These are phyloP conservation scores for Elasticomyces elasticus DNA, from an alignment of 495 filamentous ascomycete species.

Conservation along the genomic window DNA sequence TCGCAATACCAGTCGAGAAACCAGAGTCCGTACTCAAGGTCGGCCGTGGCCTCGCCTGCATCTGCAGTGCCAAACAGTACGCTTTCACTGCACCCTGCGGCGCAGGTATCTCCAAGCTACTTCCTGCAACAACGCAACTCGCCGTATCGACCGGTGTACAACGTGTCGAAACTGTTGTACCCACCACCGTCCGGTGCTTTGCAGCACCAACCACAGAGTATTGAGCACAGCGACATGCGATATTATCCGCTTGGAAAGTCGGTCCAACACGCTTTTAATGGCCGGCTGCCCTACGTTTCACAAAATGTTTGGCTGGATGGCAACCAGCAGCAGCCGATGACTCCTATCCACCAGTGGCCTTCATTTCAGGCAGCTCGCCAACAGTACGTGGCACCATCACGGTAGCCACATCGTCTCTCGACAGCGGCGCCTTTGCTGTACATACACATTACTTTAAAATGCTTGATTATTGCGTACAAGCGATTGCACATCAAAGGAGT, in stretches of 20 bases:
- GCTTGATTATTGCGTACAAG: too few species aligned
- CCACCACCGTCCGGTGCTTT: conserved; percentile 75
- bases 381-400: not conserved
- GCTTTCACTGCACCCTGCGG: conserved; percentile 33
- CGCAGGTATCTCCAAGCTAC: conserved; percentile 51
- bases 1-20: conserved; percentile 29
- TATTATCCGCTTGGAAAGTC: conserved; percentile 80
- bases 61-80: conserved; percentile 16
- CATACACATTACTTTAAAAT: too few species aligned
- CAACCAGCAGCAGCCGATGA: conserved; percentile 17
- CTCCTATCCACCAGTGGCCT: conserved; percentile 31
- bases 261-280: conserved; percentile 64
- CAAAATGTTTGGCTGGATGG: conserved; percentile 30
- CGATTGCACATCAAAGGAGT: too few species aligned
- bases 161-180: conserved; percentile 78
- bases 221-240: conserved; percentile 78
- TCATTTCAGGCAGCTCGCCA: conserved; percentile 4
- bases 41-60: conserved; percentile 30
- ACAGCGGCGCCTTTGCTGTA: too few species aligned
- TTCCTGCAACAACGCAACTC: conserved; percentile 60
- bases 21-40: conserved; percentile 30
- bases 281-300: conserved; percentile 64
- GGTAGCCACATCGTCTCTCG: not conserved
- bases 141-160: conserved; percentile 83
- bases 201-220: conserved; percentile 53